phyloP scores from a whole-genome alignment of 768 basidiomycete species.

The Neoboletus magnificus region DNA sequence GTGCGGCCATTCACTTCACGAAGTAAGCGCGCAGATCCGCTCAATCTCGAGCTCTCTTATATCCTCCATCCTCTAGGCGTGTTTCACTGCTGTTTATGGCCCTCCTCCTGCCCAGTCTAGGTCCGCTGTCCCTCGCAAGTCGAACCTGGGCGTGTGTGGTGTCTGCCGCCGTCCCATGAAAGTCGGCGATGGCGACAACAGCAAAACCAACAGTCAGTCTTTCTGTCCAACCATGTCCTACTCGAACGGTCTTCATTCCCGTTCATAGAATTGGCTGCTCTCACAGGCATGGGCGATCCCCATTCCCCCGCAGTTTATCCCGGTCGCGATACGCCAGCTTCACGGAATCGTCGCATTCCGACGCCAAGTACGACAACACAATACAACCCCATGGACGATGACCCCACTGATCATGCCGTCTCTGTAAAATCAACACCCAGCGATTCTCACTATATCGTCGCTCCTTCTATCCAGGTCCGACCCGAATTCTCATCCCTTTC shows the following conservation, averaged over 20 bases:
- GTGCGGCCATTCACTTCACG: conserved; percentile 97
- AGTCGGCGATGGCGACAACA: conserved; percentile 81
- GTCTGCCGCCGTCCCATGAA: conserved; percentile 98
- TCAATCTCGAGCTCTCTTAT: not conserved
- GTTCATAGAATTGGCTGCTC: conserved; percentile 79
- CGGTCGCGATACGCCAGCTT: conserved; percentile 53
- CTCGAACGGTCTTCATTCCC: conserved; percentile 4
- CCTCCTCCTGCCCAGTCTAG: conserved; percentile 64
- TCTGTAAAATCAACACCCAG: conserved; percentile 47
- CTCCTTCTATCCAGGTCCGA: conserved; percentile 90
- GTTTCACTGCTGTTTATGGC: conserved; percentile 96
- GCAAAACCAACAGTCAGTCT: conserved; percentile 79
- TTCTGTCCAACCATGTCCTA: not conserved
- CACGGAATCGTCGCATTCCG: conserved; percentile 33
- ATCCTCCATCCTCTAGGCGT: conserved; percentile 56
- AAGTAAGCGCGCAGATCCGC: conserved; percentile 43
- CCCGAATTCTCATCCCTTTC: conserved; percentile 86
- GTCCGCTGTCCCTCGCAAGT: conserved; percentile 57
- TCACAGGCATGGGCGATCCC: conserved; percentile 84
- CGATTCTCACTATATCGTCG: conserved; percentile 71
- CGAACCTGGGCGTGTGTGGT: conserved; percentile 92
- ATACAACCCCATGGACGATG: conserved; percentile 80
- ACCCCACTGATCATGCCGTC: conserved; percentile 65
- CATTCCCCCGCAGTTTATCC: conserved; percentile 56
- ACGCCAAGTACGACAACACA: conserved; percentile 22